Base-by-base conservation (phyloP, 495 filamentous ascomycete species). In the Penicillium arizonense region DNA sequence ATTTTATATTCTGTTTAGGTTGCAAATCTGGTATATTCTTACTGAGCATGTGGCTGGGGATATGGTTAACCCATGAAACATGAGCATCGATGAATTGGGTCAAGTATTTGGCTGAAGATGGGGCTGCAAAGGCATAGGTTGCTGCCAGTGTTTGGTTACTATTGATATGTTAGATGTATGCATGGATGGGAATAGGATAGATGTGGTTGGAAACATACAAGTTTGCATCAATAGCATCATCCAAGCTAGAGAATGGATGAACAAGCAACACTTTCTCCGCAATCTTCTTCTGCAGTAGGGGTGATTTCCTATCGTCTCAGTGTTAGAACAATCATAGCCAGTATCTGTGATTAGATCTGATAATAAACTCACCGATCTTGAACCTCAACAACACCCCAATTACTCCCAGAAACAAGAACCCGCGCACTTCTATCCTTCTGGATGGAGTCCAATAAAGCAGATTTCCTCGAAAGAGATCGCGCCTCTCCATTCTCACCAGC, bases 1-100 rank as follows among this genome's bases (percentile, higher is more conserved):
- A 30, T 30, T 30, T 6, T 9, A 10, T 4, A 18, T 14, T 53
- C 33, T 28, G 7, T 14, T 24, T 8, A 16, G 18, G 24, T 40
- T 9, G 5, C 9, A 38, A 35, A 21, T 38, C 10, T 3, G 11
- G 8, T 14, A 21, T 13, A 4, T 10, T 43, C 59, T 38, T 57
- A 71, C 68, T 51, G 20, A 82, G 71, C 37, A 81, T 62, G 11
- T 74, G 67, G 8, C 56, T 55, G 5, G 79, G 79, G 7, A 81
- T 69, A 37, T 81, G 77, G 67, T 82, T 82, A 47, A 78, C 65
- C 56, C 68, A 78, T 0, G 78, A 72, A 21, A 72, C 61, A 7
- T 72, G 62, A 21, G 74, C 61, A 40, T 73, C 66, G 30, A 83
- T 69, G 54, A 77, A 79, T 47, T 81, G 78, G 14, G 72, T 66